Base-by-base conservation (phyloP, 768 basidiomycete genomes). In the Daedaleopsis sinensis region DNA sequence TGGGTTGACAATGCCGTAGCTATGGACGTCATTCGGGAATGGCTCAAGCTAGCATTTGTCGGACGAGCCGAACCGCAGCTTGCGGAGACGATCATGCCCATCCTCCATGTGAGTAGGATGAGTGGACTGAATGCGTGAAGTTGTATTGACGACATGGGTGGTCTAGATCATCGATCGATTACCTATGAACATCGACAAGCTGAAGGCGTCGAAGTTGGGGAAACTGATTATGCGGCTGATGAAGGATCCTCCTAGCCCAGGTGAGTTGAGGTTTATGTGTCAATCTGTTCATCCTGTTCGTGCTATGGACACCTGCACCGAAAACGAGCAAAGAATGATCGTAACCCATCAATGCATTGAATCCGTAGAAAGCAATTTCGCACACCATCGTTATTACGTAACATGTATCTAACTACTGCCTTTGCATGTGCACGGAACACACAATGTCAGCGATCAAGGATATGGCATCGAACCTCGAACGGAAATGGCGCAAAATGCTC, bases 391-490 rank as follows among this genome's bases (percentile, higher is more conserved):
- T 60, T 46, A 42, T 52, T 49, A 55, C 37, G 35, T 57, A 24
- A 61, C 61, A 78, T 86, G 82, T 88, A 88, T 90, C 88, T 91
- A 86, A 91, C 89, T 71, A 75, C 70, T 70, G 76, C 70, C 59
- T 68, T 73, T 76, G 71, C 74, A 75, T 77, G 77, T 79, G 72
- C 73, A 70, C 75, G 76, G 74, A 64, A 42, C 43, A 64, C 53
- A 58, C 56, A 50, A 74, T 32, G 27, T 74, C 81, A 94, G 92
- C 92, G 78, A 84, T 92, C 88, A 91, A 93, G 87, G 92, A 94
- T 79, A 91, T 94, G 90, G 92, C 92, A 69, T 85, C 84, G 73
- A 93, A 91, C 79, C 80, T 94, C 79, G 91, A 92, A 77, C 85
- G 85, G 70, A 87, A 86, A 79, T 94, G 92, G 93, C 85, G 90